Evolutionary conservation across 495 filamentous ascomycete species (phyloP).

Genomic region (Tuber calosporum): DNA sequence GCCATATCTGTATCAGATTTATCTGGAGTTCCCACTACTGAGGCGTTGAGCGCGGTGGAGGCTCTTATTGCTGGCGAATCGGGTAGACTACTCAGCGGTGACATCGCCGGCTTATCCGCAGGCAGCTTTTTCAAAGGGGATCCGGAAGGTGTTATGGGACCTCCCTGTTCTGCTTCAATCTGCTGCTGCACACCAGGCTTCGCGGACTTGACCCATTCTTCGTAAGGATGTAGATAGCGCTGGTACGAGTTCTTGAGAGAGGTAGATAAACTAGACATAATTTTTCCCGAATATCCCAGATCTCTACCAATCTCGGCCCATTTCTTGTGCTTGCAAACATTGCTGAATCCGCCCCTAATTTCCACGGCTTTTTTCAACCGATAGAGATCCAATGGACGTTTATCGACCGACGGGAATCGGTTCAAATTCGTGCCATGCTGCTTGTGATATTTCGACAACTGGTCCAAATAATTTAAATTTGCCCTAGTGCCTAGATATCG

Average conservation of each 20-base stretch:
- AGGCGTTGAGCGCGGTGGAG: conserved; percentile 59
- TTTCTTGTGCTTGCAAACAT: conserved; percentile 94
- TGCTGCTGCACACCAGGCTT: conserved; percentile 97
- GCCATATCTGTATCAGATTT: conserved; percentile 42
- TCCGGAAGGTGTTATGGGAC: conserved; percentile 83
- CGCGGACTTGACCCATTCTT: conserved; percentile 84
- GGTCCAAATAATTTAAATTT: conserved; percentile 93
- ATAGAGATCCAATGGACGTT: conserved; percentile 92
- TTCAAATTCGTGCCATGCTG: conserved; percentile 91
- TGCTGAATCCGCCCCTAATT: conserved; percentile 83
- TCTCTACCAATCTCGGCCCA: conserved; percentile 98
- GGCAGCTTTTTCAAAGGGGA: conserved; percentile 76
- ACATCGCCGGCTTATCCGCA: conserved; percentile 57
- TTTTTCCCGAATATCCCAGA: conserved; percentile 96
- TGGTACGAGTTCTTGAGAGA: conserved; percentile 98
- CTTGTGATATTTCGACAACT: conserved; percentile 92
- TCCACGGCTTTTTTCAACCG: conserved; percentile 96
- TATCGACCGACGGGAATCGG: conserved; percentile 92
- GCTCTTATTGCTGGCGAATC: conserved; percentile 67
- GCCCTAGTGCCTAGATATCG: conserved; percentile 68
- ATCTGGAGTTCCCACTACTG: conserved; percentile 49
- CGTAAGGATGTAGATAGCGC: conserved; percentile 90
- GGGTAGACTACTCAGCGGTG: conserved; percentile 47
- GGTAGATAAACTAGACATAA: conserved; percentile 99
- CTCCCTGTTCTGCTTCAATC: conserved; percentile 85